A percentile compares a stretch with the other conserved stretches of the same genome.
Conservation (phyloP, 495 filamentous ascomycete species). For the Trichoderma parareesei region DNA sequence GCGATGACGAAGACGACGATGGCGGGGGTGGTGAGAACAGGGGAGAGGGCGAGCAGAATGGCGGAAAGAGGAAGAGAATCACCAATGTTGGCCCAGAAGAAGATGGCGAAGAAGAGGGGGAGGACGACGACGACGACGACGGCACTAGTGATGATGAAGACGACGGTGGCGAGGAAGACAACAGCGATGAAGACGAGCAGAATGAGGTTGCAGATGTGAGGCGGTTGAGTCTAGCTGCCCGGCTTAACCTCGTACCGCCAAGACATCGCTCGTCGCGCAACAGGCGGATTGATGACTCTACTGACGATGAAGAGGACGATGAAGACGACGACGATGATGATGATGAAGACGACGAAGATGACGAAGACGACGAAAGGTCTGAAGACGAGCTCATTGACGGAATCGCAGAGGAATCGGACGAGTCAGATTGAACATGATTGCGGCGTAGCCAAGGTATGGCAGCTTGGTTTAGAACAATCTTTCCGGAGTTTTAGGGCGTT, state of each 20-base stretch:
- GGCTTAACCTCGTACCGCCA: not conserved
- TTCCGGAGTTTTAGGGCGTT: not conserved
- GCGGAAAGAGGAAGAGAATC: not conserved
- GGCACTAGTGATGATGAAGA: not conserved
- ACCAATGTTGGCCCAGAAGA: not conserved
- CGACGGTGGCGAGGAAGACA: not conserved
- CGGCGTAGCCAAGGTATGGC: not conserved
- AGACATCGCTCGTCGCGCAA: not conserved
- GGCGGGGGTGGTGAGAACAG: not conserved
- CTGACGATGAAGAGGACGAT: not conserved
- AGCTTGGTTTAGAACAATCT: not conserved
- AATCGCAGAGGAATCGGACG: constrained; percentile 1
- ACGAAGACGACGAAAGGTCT: constrained; percentile 2
- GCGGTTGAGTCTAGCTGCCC: not conserved
- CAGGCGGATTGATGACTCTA: not conserved
- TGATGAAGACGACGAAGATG: not conserved
- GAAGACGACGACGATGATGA: not conserved
- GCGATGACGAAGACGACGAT: constrained; percentile 4
- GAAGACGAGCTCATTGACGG: constrained; percentile 9
- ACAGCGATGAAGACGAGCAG: not conserved
- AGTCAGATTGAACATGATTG: not conserved
- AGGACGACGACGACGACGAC: not conserved
- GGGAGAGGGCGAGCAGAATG: not conserved
- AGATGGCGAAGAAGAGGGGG: too few species aligned
- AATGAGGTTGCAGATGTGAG: not conserved